Evolutionary conservation across 352 stramenopile genomes (phyloP).

Genomic region (Sclerospora graminicola): DNA sequence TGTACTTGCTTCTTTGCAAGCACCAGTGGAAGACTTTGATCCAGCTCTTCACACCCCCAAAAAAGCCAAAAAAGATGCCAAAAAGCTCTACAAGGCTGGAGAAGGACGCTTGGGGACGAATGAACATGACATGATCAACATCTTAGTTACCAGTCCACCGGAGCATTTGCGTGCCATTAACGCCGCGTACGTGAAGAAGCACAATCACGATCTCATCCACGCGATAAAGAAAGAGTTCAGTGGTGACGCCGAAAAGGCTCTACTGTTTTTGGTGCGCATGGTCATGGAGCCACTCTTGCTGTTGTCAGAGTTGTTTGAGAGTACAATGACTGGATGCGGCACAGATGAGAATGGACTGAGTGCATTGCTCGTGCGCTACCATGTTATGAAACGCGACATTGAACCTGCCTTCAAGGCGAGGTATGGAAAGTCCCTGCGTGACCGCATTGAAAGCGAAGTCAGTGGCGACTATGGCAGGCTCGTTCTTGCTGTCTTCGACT

Average conservation of each 20-base stretch:
- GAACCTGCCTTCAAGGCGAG: conserved; percentile 77
- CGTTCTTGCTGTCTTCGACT: conserved; percentile 53
- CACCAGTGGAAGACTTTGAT: conserved; percentile 37
- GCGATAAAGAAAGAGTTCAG: conserved; percentile 60
- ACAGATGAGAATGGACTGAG: conserved; percentile 61
- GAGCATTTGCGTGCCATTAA: conserved; percentile 56
- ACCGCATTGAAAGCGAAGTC: conserved; percentile 68
- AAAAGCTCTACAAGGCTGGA: conserved; percentile 60
- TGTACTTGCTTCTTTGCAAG: conserved; percentile 58
- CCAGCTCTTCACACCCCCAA: conserved; percentile 46
- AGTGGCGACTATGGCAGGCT: conserved; percentile 66
- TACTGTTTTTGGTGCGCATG: conserved; percentile 60
- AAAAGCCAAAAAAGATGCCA: conserved; percentile 52
- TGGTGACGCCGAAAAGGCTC: conserved; percentile 42
- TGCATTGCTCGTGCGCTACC: conserved; percentile 64
- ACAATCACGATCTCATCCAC: conserved; percentile 51
- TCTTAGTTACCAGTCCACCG: conserved; percentile 36
- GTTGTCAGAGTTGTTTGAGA: conserved; percentile 57
- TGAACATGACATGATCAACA: conserved; percentile 51
- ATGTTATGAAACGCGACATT: conserved; percentile 71
- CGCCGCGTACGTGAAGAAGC: conserved; percentile 55
- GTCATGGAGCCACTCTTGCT: conserved; percentile 49
- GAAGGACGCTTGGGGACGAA: conserved; percentile 63
- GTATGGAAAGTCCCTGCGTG: conserved; percentile 69
- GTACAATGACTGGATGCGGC: conserved; percentile 60